Conservation (phyloP, 768 basidiomycete genomes). For the Lentinula edodes region DNA sequence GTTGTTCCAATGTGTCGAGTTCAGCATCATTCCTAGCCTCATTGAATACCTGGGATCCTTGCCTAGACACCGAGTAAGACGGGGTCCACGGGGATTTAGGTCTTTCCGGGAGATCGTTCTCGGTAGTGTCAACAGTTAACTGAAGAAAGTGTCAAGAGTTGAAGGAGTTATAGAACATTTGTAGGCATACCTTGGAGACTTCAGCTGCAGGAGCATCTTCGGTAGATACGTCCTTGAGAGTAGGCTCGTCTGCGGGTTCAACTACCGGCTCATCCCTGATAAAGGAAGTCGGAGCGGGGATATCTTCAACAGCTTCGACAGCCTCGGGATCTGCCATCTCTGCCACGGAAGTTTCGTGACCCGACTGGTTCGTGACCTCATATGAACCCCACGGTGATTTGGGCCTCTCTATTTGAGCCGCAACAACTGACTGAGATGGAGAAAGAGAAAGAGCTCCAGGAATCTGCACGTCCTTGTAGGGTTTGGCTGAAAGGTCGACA, state of each 20-base stretch:
- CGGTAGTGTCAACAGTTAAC: conserved; percentile 3
- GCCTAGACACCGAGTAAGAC: conserved; percentile 28
- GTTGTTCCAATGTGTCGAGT: conserved; percentile 13
- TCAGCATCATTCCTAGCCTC: background rate
- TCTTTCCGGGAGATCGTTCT: conserved; percentile 12
- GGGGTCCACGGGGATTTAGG: conserved; percentile 29
- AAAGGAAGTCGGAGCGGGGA: background rate
- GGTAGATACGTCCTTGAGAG: background rate
- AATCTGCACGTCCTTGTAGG: background rate
- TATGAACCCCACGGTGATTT: conserved; percentile 18
- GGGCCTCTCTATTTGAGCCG: conserved; percentile 13
- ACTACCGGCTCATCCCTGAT: background rate
- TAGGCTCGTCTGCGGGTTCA: background rate
- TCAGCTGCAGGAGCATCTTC: background rate
- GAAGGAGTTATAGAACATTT: background rate
- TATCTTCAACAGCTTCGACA: background rate
- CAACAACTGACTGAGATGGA: background rate
- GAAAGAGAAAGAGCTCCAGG: background rate
- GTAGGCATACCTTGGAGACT: background rate
- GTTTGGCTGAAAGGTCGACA: background rate
- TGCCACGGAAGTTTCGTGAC: background rate
- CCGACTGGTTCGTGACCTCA: conserved; percentile 9
- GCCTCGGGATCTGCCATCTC: background rate
- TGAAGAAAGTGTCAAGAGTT: background rate
- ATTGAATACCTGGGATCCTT: conserved; percentile 16